Conservation (phyloP, 495 filamentous ascomycete genomes). For the Schizothecium vesticola region DNA sequence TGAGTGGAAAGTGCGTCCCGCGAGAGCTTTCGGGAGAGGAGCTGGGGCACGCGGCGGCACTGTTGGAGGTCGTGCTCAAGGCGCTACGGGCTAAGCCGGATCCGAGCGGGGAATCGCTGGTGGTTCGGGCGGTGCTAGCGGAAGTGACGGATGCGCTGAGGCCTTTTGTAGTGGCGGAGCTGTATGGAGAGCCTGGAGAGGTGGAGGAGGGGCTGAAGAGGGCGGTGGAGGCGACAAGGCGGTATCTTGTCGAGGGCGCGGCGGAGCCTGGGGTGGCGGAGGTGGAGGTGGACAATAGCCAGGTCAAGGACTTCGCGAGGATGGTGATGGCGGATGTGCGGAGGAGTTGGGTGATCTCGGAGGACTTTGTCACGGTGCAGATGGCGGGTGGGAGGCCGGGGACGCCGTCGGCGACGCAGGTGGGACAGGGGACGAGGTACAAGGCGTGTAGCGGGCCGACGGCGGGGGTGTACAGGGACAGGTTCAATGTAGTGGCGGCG, state of each 20-base stretch:
- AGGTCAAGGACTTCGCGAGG: conserved; percentile 29
- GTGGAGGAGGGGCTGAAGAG: neutral
- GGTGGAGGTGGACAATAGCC: conserved; percentile 3
- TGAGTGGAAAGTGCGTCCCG: neutral
- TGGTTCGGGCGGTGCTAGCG: neutral
- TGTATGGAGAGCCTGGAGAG: conserved; percentile 11
- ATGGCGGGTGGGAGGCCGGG: conserved; percentile 23
- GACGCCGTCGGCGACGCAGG: conserved; percentile 6
- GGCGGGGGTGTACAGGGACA: conserved; percentile 16
- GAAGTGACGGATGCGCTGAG: conserved; percentile 13
- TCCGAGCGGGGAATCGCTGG: neutral
- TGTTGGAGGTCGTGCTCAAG: neutral
- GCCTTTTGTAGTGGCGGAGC: conserved; percentile 7
- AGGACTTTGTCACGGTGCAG: conserved; percentile 26
- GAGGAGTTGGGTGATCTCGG: conserved; percentile 33
- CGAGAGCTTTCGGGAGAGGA: neutral
- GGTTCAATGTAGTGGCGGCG: conserved; percentile 14
- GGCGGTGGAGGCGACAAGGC: neutral
- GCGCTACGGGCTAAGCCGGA: neutral
- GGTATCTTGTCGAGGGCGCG: neutral
- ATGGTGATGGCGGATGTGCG: conserved; percentile 34
- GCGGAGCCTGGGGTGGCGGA: neutral
- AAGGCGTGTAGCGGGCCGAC: conserved; percentile 18
- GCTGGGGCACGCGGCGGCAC: neutral
- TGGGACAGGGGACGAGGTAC: conserved; percentile 22